Evolutionary conservation across 352 stramenopile genomes (phyloP).

Genomic region (Pythium pyrilobum): DNA sequence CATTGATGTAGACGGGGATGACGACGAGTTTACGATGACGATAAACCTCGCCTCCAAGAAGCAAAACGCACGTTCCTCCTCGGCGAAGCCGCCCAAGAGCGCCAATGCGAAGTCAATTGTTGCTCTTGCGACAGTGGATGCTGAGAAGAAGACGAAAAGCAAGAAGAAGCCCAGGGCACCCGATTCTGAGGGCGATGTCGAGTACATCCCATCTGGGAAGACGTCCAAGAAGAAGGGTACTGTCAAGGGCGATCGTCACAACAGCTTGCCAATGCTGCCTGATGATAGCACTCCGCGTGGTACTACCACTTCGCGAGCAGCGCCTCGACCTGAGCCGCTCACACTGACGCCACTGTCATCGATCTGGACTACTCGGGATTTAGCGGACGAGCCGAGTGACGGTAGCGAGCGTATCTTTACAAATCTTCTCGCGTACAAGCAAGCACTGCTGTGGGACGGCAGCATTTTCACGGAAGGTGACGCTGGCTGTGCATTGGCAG

Average conservation of each 20-base stretch:
- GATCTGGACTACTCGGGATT: conserved; percentile 17
- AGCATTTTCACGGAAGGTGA: conserved; percentile 43
- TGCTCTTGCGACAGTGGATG: background rate
- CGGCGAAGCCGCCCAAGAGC: background rate
- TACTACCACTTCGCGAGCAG: background rate
- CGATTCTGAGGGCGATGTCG: background rate
- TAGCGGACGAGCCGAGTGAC: background rate
- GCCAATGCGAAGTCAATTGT: background rate
- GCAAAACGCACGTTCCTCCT: background rate
- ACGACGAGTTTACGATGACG: conserved; percentile 6
- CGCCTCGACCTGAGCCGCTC: background rate
- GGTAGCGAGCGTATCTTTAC: background rate
- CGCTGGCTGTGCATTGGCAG: background rate
- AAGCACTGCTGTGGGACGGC: conserved; percentile 72
- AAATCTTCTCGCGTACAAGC: conserved; percentile 33
- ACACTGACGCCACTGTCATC: conserved; percentile 14
- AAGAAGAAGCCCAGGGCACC: background rate
- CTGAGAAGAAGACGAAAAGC: conserved; percentile 4
- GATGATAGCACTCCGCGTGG: background rate
- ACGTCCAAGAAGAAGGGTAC: conserved; percentile 4
- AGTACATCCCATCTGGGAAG: background rate
- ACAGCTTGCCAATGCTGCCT: too few species aligned
- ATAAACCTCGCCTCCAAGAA: background rate
- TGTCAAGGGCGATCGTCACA: too few species aligned
- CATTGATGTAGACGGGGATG: conserved; percentile 10